Base-by-base conservation (phyloP, 1,139 yeast species). In the Yamadazyma atmosphaerica region DNA sequence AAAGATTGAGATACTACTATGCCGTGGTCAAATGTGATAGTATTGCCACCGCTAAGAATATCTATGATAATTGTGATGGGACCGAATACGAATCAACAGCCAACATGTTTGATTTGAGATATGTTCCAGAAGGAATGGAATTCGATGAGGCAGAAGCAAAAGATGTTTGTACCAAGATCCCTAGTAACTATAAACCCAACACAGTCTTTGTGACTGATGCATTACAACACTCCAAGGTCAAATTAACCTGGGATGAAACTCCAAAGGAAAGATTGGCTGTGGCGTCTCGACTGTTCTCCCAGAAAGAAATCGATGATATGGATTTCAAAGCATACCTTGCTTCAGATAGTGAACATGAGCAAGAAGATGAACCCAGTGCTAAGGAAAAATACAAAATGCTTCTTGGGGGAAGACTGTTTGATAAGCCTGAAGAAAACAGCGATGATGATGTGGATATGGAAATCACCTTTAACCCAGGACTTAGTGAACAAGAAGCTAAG, bases 161-260 rank as follows among this genome's bases (percentile, higher is more conserved):
- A 46, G 98, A 92, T 52, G 57, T 60, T 31, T 88, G 98, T 62
- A 65, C 68, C 19, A 75, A 78, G 46, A 70, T 89, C 15, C 96
- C 98, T 2, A 68, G 81, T 3, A 77, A 77, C 37, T 94, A 92
- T 61, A 82, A 79, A 51, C 98, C 98, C n/a, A 72, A 71, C 39
- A 75, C 82, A 10, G 56, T 65, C 2, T 94, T 92, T 63, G 87
- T 87, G 25, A 94, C 97, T 2, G 96, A 87, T 61, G 97, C 97
- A 0, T 72, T 90, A 42, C 96, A 89, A 56, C 96, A 88, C 58
- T 88, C 96, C 11, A 89, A 88, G 55, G 97, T 90, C 34, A 87
- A 87, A 56, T 72, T 90, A 47, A 89, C 97, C 0, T 90, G 98
- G 98, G 99, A 94, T 61, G 98, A 92, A 63, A 94, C 98, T 0